phyloP scores from a whole-genome alignment of 495 filamentous ascomycete genomes.

The Neurospora sp. region DNA sequence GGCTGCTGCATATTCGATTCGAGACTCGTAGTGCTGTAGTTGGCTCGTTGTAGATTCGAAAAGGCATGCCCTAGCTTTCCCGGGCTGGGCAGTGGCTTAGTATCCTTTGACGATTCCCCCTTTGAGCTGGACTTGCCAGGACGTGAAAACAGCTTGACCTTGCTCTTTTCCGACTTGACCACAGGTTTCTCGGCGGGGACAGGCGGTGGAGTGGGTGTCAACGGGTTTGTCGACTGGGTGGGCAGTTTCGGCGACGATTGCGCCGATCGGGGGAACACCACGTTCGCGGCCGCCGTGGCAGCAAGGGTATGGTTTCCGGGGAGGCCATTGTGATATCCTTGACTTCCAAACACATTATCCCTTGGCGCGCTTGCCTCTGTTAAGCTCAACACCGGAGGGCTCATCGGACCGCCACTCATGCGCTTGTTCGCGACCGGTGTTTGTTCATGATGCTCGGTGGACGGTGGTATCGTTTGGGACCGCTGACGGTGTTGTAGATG shows the following conservation, averaged over 20 bases:
- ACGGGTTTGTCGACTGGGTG: constrained; percentile 13
- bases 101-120: constrained; percentile 54
- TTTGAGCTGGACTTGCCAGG: constrained; percentile 73
- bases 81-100: constrained; percentile 66
- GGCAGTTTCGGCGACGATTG: constrained; percentile 40
- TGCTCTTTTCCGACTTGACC: constrained; percentile 63
- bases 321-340: constrained; percentile 56
- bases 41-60: constrained; percentile 52
- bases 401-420: constrained; percentile 37
- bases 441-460: constrained; percentile 23
- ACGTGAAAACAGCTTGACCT: constrained; percentile 86
- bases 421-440: constrained; percentile 27
- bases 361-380: constrained; percentile 45
- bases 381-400: constrained; percentile 47
- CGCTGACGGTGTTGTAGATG: constrained; percentile 52
- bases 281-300: constrained; percentile 75
- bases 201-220: constrained; percentile 23
- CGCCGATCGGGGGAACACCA: constrained; percentile 64
- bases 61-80: constrained; percentile 61
- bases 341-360: constrained; percentile 40
- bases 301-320: constrained; percentile 56
- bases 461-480: constrained; percentile 54
- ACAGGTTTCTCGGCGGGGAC: constrained; percentile 52
- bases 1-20: constrained; percentile 57
- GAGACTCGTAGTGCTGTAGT: constrained; percentile 68